These are phyloP conservation scores for Eleusine coracana DNA, from an alignment of 176 grass and related monocot species.

Conservation along the genomic window DNA sequence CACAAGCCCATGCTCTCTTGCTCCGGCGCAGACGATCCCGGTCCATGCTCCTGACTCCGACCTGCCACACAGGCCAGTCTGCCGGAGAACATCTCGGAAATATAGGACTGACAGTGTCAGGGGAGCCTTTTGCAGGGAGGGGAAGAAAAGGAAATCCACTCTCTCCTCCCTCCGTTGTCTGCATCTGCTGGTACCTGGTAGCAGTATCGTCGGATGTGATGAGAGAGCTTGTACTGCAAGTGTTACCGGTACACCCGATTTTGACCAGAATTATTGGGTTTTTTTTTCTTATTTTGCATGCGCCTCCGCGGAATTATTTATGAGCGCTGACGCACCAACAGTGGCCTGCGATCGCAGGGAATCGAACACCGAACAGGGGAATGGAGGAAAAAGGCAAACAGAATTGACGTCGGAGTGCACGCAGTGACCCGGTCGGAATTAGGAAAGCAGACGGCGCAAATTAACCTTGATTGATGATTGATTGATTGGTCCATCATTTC, in stretches of 20 bases:
- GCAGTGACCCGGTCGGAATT: conserved; percentile 9
- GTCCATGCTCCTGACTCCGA: background rate
- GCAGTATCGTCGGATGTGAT: background rate
- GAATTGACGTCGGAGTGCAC: conserved; percentile 16
- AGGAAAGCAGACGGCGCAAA: background rate
- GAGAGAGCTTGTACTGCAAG: background rate
- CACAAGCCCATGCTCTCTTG: background rate
- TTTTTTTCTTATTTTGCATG: background rate
- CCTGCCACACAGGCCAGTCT: background rate
- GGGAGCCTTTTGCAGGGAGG: conserved; percentile 8
- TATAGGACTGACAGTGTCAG: conserved; percentile 28
- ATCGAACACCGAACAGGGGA: conserved; percentile 13
- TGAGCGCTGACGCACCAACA: conserved; percentile 28
- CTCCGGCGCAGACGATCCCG: background rate
- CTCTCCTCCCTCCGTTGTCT: no score
- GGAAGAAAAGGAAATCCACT: no score
- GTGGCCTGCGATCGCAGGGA: conserved; percentile 3
- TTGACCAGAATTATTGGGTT: conserved; percentile 35
- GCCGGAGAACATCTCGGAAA: conserved; percentile 31
- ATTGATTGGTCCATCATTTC: conserved; percentile 34
- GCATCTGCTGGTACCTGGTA: background rate
- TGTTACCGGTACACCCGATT: background rate
- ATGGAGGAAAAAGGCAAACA: background rate
- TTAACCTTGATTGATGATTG: conserved; percentile 23
- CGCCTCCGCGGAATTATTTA: conserved; percentile 25